phyloP scores from a whole-genome alignment of 805 yeast species.

The Hanseniaspora lachancei region DNA sequence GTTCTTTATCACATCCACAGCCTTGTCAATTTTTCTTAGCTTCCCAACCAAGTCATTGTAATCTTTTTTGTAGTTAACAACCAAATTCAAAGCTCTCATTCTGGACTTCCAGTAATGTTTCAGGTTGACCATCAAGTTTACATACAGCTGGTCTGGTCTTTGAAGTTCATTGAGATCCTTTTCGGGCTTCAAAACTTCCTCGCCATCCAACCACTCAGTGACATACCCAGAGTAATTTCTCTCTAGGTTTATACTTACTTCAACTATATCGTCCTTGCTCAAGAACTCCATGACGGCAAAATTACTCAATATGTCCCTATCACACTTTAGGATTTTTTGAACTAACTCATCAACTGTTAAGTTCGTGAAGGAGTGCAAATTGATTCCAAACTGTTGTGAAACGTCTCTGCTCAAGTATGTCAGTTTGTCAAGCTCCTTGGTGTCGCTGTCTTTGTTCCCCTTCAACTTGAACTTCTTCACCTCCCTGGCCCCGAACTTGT shows the following conservation, averaged over 20 bases:
- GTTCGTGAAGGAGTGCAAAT: slow-evolving; percentile 62
- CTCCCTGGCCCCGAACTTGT: slow-evolving; percentile 74
- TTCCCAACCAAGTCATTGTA: slow-evolving; percentile 58
- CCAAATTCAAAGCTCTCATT: slow-evolving; percentile 64
- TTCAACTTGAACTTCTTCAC: slow-evolving; percentile 31
- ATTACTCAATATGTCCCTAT: slow-evolving; percentile 53
- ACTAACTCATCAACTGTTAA: slow-evolving; percentile 55
- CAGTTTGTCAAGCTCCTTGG: slow-evolving; percentile 35
- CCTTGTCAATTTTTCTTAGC: slow-evolving; percentile 57
- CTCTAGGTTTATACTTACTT: slow-evolving; percentile 56
- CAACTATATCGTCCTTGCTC: slow-evolving; percentile 58
- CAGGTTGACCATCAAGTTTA: slow-evolving; percentile 71
- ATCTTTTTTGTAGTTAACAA: slow-evolving; percentile 63
- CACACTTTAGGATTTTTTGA: slow-evolving; percentile 60
- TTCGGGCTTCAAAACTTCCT: slow-evolving; percentile 38
- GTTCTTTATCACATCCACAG: slow-evolving; percentile 49
- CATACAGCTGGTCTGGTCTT: slow-evolving; percentile 71
- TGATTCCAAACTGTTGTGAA: slow-evolving; percentile 91
- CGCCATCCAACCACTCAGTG: slow-evolving; percentile 40
- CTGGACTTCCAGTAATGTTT: slow-evolving; percentile 87
- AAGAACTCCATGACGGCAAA: slow-evolving; percentile 74
- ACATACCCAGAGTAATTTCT: slow-evolving; percentile 71
- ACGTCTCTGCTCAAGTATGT: slow-evolving; percentile 69
- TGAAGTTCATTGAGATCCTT: slow-evolving; percentile 68
- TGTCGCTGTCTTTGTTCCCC: neutral